A percentile compares a stretch with the other conserved stretches of the same genome.
Conservation (phyloP, 441 rosid species). For the Gossypium schwendimanii region DNA sequence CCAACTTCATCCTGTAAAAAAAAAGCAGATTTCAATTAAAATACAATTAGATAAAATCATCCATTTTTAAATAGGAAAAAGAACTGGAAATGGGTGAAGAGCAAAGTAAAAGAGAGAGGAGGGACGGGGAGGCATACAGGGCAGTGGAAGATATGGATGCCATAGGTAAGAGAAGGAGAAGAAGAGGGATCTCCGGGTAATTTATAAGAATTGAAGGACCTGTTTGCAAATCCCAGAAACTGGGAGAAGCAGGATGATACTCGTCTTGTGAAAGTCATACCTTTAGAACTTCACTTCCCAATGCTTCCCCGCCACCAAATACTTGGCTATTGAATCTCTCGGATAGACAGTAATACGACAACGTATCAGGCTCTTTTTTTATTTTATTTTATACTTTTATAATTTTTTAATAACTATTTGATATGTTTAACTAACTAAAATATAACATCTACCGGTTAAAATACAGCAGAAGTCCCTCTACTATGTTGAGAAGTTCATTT, state of each 20-base stretch:
- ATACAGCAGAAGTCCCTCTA: no score
- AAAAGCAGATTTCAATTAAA: background rate
- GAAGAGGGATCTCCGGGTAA: slow-evolving; percentile 42
- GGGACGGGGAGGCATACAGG: slow-evolving; percentile 40
- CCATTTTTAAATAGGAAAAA: background rate
- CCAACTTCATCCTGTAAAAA: slow-evolving; percentile 65
- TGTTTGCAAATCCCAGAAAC: slow-evolving; percentile 38
- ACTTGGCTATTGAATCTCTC: background rate
- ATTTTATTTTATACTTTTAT: no score
- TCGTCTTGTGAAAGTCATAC: slow-evolving; percentile 34
- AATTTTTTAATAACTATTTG: no score
- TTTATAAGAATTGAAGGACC: slow-evolving; percentile 38
- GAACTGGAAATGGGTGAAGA: background rate
- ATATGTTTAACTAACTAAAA: no score
- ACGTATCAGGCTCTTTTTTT: background rate
- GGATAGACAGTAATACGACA: background rate
- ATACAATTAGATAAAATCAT: background rate
- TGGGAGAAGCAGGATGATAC: slow-evolving; percentile 30
- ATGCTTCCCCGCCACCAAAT: background rate
- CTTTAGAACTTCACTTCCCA: background rate
- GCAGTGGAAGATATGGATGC: slow-evolving; percentile 88
- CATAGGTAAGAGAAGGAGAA: slow-evolving; percentile 48
- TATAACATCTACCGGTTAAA: no score
- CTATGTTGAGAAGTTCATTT: no score
- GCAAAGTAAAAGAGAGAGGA: background rate